Conservation (phyloP, 331 rosid species). For the Saraca asoca region DNA sequence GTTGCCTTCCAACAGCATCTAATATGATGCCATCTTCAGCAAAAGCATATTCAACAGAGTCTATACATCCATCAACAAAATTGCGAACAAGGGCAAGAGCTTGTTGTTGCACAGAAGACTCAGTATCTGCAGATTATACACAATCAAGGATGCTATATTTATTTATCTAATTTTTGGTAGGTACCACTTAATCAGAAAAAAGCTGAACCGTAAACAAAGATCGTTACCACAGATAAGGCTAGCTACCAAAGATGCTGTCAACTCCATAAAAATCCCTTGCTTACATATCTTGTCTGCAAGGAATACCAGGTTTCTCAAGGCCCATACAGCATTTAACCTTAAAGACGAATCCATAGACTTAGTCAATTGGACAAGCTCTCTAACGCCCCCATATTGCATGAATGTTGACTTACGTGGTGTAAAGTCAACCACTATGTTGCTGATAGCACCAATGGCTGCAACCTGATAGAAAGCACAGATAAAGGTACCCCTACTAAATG, state of each 20-base stretch:
- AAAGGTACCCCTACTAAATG: conserved; percentile 4
- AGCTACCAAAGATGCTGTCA: conserved; percentile 73
- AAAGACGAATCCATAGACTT: conserved; percentile 82
- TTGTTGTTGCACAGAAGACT: conserved; percentile 80
- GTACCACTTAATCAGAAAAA: conserved; percentile 30
- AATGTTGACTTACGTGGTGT: conserved; percentile 54
- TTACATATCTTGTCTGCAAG: conserved; percentile 68
- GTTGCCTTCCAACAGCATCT: conserved; percentile 73
- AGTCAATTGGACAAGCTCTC: conserved; percentile 73
- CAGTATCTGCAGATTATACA: conserved; percentile 65
- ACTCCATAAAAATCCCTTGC: conserved; percentile 60
- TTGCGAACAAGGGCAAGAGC: conserved; percentile 84
- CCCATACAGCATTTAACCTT: conserved; percentile 78
- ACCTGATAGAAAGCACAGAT: conserved; percentile 53
- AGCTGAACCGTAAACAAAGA: conserved; percentile 20
- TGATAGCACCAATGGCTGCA: conserved; percentile 71
- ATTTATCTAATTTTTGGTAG: conserved; percentile 3
- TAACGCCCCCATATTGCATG: conserved; percentile 75
- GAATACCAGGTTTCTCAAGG: conserved; percentile 81
- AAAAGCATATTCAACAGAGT: conserved; percentile 64
- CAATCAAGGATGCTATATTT: conserved; percentile 20
- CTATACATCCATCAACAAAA: conserved; percentile 76
- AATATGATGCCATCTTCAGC: conserved; percentile 72
- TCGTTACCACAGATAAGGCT: conserved; percentile 77
- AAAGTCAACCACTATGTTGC: conserved; percentile 79